Base-by-base conservation (phyloP, 1,284 basidiomycete species). In the Polyporus tsugae region DNA sequence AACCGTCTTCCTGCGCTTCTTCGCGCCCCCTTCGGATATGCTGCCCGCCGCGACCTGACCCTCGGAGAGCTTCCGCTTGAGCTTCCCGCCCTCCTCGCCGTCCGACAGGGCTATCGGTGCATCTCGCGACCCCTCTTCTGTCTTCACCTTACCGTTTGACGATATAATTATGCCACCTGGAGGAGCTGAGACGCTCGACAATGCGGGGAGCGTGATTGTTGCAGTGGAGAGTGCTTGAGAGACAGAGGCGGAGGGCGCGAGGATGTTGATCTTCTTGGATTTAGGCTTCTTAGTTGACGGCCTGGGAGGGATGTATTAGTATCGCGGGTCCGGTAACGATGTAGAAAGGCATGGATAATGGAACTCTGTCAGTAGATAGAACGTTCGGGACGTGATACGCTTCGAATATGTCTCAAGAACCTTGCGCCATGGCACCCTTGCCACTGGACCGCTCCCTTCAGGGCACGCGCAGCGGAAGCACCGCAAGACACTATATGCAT, bases 201-300 rank as follows among this genome's bases (percentile, higher is more conserved):
- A 35, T 63, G 72, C 66, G 61, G 74, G 68, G 60, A 75, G 64
- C 36, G 76, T 78, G 66, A 76, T 75, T 60, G 73, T 70, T 61
- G 75, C 75, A 64, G 71, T 75, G 46, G 78, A 77, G 61, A 82
- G 73, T 59, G 81, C 74, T 60, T 79, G 63, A 65, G 81, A 60
- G 72, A 79, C 67, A 52, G 79, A 74, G 53, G 75, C 71, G 41
- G 75, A 71, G 39, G 78, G 76, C 19, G 78, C 75, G 36, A 80
- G 75, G 62, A 79, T 77, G 70, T 77, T 79, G 67, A 79, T 70
- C 74, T 88, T 89, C 78, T 87, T 89, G 11, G 90, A 89, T 78
- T 89, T 90, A 0, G 90, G 89, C 75, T 92, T 92, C 82, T 89
- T 91, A 22, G 87, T 84, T 0, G 87, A 81, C 41, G 82, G 83